Evolutionary conservation across 257 asterid genomes (phyloP).

Genomic region (Voacanga thouarsii): DNA sequence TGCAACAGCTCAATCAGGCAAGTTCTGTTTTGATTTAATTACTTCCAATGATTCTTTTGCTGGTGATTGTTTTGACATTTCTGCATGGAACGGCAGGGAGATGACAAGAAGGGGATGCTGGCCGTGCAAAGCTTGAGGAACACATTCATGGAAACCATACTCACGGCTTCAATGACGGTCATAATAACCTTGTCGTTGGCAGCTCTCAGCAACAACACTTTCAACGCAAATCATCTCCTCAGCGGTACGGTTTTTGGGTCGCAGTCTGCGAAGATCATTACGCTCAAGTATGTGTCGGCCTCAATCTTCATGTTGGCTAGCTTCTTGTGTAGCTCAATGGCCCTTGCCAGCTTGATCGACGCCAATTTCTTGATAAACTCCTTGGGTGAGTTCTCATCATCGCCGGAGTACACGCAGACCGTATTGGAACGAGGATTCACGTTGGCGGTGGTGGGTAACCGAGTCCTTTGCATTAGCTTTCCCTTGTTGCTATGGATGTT

Average conservation of each 20-base stretch:
- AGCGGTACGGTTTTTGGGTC: slow-evolving; percentile 43
- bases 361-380: slow-evolving; percentile 76
- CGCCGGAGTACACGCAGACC: slow-evolving; percentile 37
- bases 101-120: slow-evolving; percentile 67
- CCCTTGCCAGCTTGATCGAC: slow-evolving; percentile 49
- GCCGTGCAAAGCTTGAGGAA: slow-evolving; percentile 82
- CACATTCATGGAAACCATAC: slow-evolving; percentile 64
- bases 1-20: slow-evolving; percentile 58
- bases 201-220: slow-evolving; percentile 68
- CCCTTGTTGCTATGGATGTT: slow-evolving; percentile 69
- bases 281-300: slow-evolving; percentile 59
- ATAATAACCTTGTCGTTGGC: slow-evolving; percentile 47
- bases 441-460: slow-evolving; percentile 63
- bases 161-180: slow-evolving; percentile 58
- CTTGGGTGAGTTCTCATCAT: slow-evolving; percentile 48
- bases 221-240: slow-evolving; percentile 41
- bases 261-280: slow-evolving; percentile 47
- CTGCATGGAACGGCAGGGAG: slow-evolving; percentile 31
- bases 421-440: slow-evolving; percentile 66
- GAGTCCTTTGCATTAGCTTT: slow-evolving; percentile 56
- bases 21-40: not conserved
- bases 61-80: fast-evolving
- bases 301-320: slow-evolving; percentile 52
- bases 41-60: not conserved
- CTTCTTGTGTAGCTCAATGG: slow-evolving; percentile 70